Conservation (phyloP, 306 rosid species). For the Medicago arabica region DNA sequence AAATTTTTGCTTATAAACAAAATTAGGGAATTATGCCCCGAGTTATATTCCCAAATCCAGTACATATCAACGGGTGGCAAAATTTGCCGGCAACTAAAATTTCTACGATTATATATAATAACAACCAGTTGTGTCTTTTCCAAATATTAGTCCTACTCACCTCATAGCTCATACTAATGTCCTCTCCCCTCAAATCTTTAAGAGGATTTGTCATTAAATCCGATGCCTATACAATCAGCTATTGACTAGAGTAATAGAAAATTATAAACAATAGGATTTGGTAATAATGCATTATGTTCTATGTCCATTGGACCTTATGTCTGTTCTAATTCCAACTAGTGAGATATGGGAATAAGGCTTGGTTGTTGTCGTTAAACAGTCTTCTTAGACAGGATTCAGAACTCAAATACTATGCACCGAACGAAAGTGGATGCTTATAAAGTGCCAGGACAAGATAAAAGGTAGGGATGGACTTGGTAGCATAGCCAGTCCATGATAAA, state of each 20-base stretch:
- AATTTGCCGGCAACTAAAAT: slow-evolving; percentile 13
- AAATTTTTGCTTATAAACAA: slow-evolving; percentile 16
- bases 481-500: too few species aligned
- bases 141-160: slow-evolving; percentile 17
- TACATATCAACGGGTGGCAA: slow-evolving; percentile 3
- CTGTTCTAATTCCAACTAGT: slow-evolving; percentile 7
- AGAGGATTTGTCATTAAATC: not conserved
- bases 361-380: slow-evolving; percentile 20
- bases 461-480: not conserved
- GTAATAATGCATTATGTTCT: not conserved
- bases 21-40: not conserved
- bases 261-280: slow-evolving; percentile 11
- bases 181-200: slow-evolving; percentile 22
- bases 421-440: not conserved
- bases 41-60: slow-evolving; percentile 12
- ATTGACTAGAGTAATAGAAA: not conserved
- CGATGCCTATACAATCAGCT: not conserved
- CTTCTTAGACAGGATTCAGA: not conserved
- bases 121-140: not conserved
- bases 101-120: slow-evolving; percentile 11
- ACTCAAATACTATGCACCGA: slow-evolving; percentile 7
- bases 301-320: not conserved
- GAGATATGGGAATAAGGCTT: not conserved
- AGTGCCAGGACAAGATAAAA: not conserved
- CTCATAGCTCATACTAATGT: not conserved